Evolutionary conservation across 83 land plant genomes (phyloP).

Genomic region (Picea engelmannii): DNA sequence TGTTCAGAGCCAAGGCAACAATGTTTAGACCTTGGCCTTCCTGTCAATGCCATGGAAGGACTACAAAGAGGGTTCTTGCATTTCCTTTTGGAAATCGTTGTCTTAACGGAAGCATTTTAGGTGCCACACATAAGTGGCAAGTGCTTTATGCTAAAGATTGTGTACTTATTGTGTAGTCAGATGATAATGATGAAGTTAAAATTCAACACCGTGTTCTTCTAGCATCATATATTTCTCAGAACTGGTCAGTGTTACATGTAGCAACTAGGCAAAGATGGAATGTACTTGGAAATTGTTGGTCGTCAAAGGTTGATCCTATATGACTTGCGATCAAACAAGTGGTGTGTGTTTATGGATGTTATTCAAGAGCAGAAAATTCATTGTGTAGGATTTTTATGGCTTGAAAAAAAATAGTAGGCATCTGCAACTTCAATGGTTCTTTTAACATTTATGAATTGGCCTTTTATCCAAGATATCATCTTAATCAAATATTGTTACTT

Average conservation of each 20-base stretch:
- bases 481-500: slow-evolving; percentile 92
- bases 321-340: slow-evolving; percentile 75
- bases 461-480: slow-evolving; percentile 96
- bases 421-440: slow-evolving; percentile 80
- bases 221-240: slow-evolving; percentile 87
- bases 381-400: slow-evolving; percentile 91
- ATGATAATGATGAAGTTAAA: slow-evolving; percentile 88
- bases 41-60: slow-evolving; percentile 21
- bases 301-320: slow-evolving; percentile 86
- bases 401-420: slow-evolving; percentile 80
- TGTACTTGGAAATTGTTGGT: slow-evolving; percentile 93
- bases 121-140: slow-evolving; percentile 75
- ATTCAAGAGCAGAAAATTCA: slow-evolving; percentile 92
- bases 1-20: too few relatives aligned
- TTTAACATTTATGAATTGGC: slow-evolving; percentile 80
- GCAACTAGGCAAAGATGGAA: slow-evolving; percentile 98
- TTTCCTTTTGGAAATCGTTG: slow-evolving; percentile 96
- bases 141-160: slow-evolving; percentile 93
- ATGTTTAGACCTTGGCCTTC: too few relatives aligned
- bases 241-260: slow-evolving; percentile 95
- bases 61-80: slow-evolving; percentile 67
- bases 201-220: slow-evolving; percentile 86
- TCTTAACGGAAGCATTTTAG: slow-evolving; percentile 76
- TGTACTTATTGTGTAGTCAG: slow-evolving; percentile 84
- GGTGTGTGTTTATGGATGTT: slow-evolving; percentile 98